Evolutionary conservation across 371 early-diverging fungal genomes (phyloP), one percentile per base, ranked within the genome.

Genomic region (Dentiscutata heterogama): DNA sequence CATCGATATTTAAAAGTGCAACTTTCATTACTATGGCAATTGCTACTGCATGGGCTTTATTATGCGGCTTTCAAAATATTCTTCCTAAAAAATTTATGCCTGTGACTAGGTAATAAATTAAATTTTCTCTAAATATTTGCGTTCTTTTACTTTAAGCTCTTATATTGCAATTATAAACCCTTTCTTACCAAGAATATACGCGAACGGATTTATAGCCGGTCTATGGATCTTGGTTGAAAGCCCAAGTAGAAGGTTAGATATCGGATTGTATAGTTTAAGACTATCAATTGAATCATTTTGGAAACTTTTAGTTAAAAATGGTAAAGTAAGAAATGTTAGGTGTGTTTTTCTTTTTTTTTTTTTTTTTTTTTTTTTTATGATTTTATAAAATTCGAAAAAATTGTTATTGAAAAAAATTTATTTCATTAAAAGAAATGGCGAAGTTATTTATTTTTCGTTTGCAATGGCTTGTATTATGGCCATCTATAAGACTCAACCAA

Each of bases 171-270:
- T 35, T 35, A 35, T 14, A 83, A 83, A 35, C 39, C 53, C 46
- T 80, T 61, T 65, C 50, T 54, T 25, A 64, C 27, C 46, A 27
- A 84, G 86, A 61, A 78, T 82, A 16, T 83, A 81, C 56, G n/a
- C 84, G 29, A 82, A 82, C 65, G 85, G 85, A 5, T 82, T 86
- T 82, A 11, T 84, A 22, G 82, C 80, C 2, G 85, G 82, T 4
- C 46, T 84, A 16, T 86, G 85, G 86, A 74, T 86, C 10, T 63
- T 86, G 29, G 27, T 81, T 35, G 83, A 84, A 70, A 56, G 71
- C 1, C 73, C 51, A 7, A 54, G 64, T 27, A 82, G 84, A 14
- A 81, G 84, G 54, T 50, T 83, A 14, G 82, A 73, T 16, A 54
- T 86, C 58, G 78, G 83, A 25, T 64, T 86, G 79, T 82, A 83